These are phyloP conservation scores for Aureobasidium sp. DNA, from an alignment of 2,329 filamentous ascomycete genomes.

Conservation along the genomic window DNA sequence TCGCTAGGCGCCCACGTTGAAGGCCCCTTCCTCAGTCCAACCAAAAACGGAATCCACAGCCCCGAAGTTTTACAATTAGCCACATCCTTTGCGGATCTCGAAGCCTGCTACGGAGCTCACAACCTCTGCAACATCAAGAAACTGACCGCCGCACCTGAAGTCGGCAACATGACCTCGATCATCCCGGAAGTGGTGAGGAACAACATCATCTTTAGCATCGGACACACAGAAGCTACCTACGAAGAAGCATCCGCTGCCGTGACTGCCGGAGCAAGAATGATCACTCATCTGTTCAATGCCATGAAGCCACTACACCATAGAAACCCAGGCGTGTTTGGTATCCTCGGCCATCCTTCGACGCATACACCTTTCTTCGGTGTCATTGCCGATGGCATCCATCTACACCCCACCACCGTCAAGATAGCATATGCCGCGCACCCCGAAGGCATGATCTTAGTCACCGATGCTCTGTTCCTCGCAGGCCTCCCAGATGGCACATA, in stretches of 20 bases:
- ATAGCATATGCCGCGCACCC: slow-evolving; percentile 84
- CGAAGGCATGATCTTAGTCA: slow-evolving; percentile 77
- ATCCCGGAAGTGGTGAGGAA: slow-evolving; percentile 59
- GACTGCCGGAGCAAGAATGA: slow-evolving; percentile 71
- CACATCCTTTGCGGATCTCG: slow-evolving; percentile 55
- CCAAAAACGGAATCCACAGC: slow-evolving; percentile 82
- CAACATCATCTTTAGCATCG: slow-evolving; percentile 70
- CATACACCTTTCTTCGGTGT: slow-evolving; percentile 69
- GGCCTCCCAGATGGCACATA: slow-evolving; percentile 79
- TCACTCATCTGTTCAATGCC: slow-evolving; percentile 90
- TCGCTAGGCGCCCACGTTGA: slow-evolving; percentile 86
- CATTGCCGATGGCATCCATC: slow-evolving; percentile 83
- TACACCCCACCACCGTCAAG: slow-evolving; percentile 80
- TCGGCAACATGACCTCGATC: slow-evolving; percentile 57
- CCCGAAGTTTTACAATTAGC: slow-evolving; percentile 59
- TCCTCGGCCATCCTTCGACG: slow-evolving; percentile 49
- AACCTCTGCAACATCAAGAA: slow-evolving; percentile 66
- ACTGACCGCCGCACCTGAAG: slow-evolving; percentile 81
- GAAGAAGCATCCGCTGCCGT: slow-evolving; percentile 68
- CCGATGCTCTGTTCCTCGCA: slow-evolving; percentile 82
- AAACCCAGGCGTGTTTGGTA: slow-evolving; percentile 82
- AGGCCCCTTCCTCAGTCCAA: slow-evolving; percentile 75
- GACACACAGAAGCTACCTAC: slow-evolving; percentile 81
- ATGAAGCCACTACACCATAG: slow-evolving; percentile 88
- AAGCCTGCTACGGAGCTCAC: slow-evolving; percentile 60